Percentiles rank a stretch among this genome's conserved stretches.
Conservation (phyloP, 2,329 filamentous ascomycete species). For the Penicillium sp. region DNA sequence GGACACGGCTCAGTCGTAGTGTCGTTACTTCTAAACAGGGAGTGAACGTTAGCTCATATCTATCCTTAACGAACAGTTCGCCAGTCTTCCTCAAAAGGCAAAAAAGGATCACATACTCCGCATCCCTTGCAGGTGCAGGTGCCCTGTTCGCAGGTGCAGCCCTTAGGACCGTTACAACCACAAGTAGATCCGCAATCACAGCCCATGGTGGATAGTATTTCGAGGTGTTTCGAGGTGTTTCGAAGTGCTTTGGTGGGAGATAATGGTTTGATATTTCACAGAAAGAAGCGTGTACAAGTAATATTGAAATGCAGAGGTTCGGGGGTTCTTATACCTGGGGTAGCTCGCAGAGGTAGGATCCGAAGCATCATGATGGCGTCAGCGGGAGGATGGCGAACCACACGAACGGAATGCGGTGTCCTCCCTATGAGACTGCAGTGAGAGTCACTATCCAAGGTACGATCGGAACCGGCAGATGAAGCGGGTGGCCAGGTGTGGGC, state of each 20-base stretch:
- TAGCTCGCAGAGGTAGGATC: conserved; percentile 3
- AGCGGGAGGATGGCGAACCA: conserved; percentile 9
- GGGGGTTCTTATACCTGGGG: conserved; percentile 4
- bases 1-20: background rate
- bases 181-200: conserved; percentile 37
- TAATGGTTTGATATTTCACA: background rate
- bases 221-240: no score
- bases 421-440: background rate
- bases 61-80: background rate
- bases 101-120: conserved; percentile 33
- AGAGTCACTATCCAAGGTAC: background rate
- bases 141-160: conserved; percentile 33
- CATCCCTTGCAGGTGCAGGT: conserved; percentile 39
- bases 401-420: background rate
- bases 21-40: conserved; percentile 23
- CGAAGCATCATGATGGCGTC: conserved; percentile 23
- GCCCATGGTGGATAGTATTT: conserved; percentile 26
- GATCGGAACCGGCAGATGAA: background rate
- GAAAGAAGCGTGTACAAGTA: background rate
- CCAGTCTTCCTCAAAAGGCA: background rate
- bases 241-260: no score
- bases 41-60: conserved; percentile 8
- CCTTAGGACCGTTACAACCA: conserved; percentile 31
- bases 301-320: background rate
- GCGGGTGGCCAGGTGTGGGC: background rate